A percentile compares a stretch with the other conserved stretches of the same genome.
Evolutionary conservation across 805 yeast species (phyloP).

Genomic region (Cyberlindnera xylosilytica): DNA sequence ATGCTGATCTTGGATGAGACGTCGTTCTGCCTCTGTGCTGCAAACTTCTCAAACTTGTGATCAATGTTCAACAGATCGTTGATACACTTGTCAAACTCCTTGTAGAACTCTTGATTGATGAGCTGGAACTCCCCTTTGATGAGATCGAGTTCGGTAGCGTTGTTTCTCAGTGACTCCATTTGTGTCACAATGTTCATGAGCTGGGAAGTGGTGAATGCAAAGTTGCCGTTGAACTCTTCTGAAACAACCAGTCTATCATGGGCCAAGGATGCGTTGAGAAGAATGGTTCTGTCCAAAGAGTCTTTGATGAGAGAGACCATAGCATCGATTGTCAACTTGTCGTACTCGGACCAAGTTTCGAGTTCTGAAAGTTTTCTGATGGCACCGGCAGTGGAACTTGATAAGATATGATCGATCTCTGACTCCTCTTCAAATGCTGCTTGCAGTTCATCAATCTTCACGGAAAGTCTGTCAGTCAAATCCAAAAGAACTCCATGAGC

Average conservation of each 20-base stretch:
- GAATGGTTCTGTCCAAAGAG: conserved; percentile 48
- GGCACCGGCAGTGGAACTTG: conserved; percentile 43
- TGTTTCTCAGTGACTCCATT: conserved; percentile 13
- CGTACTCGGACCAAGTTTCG: conserved; percentile 53
- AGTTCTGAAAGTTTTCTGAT: conserved; percentile 46
- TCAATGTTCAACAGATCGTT: conserved; percentile 32
- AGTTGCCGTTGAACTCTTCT: conserved; percentile 25
- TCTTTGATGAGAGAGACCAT: conserved; percentile 43
- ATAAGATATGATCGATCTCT: conserved; percentile 51
- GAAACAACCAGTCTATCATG: conserved; percentile 45
- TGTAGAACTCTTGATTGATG: conserved; percentile 19
- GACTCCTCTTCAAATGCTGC: conserved; percentile 42
- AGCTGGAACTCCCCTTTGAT: conserved; percentile 19
- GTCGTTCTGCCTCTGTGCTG: conserved; percentile 21
- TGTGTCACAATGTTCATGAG: conserved; percentile 10
- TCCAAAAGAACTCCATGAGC: conserved; percentile 31
- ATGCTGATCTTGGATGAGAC: conserved; percentile 22
- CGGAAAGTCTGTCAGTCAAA: conserved; percentile 33
- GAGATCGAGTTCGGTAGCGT: conserved; percentile 11
- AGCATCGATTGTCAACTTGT: conserved; percentile 40
- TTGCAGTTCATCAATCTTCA: conserved; percentile 53
- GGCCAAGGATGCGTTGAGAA: conserved; percentile 52
- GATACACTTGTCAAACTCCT: conserved; percentile 26
- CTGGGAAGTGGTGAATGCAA: conserved; percentile 14
- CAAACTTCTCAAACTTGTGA: conserved; percentile 35